A percentile compares a stretch with the other conserved stretches of the same genome.
phyloP scores from a whole-genome alignment of 2,329 filamentous ascomycete species.

The Cladosporium halotolerans region DNA sequence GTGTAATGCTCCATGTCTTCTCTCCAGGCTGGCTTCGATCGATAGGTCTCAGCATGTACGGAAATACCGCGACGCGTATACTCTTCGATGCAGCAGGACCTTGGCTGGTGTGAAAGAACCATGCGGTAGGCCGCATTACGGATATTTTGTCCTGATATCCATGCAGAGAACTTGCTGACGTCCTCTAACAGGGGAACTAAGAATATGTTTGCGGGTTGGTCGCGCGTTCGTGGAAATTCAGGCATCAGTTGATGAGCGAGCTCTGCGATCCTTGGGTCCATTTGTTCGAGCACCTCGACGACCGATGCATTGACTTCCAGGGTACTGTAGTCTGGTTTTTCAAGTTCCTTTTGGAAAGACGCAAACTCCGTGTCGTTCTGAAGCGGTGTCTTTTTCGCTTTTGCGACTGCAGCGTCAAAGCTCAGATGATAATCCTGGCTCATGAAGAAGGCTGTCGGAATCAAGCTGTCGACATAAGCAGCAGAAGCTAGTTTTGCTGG shows the following conservation, averaged over 20 bases:
- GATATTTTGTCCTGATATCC: constrained; percentile 33
- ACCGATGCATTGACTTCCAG: constrained; percentile 1
- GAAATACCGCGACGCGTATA: constrained; percentile 32
- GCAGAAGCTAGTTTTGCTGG: constrained; percentile 40
- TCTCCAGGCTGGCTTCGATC: constrained; percentile 2
- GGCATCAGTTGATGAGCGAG: constrained; percentile 40
- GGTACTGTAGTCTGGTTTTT: constrained; percentile 9
- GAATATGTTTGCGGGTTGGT: constrained; percentile 47
- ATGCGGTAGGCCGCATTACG: constrained; percentile 36
- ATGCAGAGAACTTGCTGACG: constrained; percentile 36
- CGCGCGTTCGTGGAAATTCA: constrained; percentile 12
- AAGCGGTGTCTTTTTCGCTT: not conserved
- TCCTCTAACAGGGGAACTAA: constrained; percentile 56
- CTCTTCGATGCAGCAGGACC: constrained; percentile 29
- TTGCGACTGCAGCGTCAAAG: constrained; percentile 16
- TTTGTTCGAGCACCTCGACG: constrained; percentile 13
- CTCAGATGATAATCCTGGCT: constrained; percentile 27
- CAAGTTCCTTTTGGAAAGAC: constrained; percentile 13
- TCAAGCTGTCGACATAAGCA: constrained; percentile 34
- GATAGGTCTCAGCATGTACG: constrained; percentile 16
- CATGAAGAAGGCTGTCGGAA: constrained; percentile 38
- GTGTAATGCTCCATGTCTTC: not conserved
- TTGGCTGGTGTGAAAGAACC: constrained; percentile 18
- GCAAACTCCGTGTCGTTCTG: not conserved
- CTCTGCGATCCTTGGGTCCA: constrained; percentile 46